Evolutionary conservation across 768 basidiomycete species (phyloP).

Genomic region (Suillus subluteus): DNA sequence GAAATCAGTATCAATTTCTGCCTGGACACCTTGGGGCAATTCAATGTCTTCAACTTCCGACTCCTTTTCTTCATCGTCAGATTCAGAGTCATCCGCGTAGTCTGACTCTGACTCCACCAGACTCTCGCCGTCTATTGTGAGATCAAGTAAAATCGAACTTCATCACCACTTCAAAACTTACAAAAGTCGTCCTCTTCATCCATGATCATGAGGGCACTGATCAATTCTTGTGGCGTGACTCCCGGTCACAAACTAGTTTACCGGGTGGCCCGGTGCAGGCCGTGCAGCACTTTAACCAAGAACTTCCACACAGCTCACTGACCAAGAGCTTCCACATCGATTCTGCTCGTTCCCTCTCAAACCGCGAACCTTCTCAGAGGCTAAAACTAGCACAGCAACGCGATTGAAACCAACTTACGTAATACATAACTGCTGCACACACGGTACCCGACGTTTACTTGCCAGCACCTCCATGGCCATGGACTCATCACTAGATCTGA

Average conservation of each 20-base stretch:
- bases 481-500: conserved; percentile 75
- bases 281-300: conserved; percentile 3
- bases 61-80: conserved; percentile 9
- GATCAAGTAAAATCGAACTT: conserved; percentile 37
- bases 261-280: conserved; percentile 1
- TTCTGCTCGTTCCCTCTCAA: neutral
- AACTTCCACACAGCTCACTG: neutral
- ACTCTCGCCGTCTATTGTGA: conserved; percentile 42
- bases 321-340: neutral
- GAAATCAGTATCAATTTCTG: conserved; percentile 60
- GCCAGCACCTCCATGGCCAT: conserved; percentile 34
- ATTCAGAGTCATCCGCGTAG: conserved; percentile 6
- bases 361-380: neutral
- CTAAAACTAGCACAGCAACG: conserved; percentile 1
- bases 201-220: conserved; percentile 8
- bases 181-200: conserved; percentile 21
- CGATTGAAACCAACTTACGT: conserved; percentile 10
- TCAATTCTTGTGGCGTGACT: neutral
- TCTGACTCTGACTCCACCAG: conserved; percentile 41
- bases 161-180: conserved; percentile 43
- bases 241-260: neutral
- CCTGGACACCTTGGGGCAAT: conserved; percentile 32
- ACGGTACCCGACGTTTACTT: neutral
- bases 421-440: neutral
- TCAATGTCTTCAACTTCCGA: conserved; percentile 38